Conservation (phyloP, 805 yeast species). For the Brettanomyces anomalus region DNA sequence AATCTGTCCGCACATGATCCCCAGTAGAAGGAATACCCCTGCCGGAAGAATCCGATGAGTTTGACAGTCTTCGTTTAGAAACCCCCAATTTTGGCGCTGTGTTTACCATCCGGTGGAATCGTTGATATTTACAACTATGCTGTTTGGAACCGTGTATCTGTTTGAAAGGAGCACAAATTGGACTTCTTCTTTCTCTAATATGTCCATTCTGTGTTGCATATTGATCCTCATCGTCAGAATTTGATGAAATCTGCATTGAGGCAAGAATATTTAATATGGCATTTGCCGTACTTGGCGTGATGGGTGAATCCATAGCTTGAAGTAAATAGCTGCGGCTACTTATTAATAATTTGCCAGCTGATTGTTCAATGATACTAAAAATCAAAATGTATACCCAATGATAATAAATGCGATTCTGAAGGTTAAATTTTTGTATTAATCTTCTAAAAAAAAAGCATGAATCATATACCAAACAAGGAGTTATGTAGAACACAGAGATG, state of each 20-base stretch:
- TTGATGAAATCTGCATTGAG: conserved; percentile 1
- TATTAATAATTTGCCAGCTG: no score
- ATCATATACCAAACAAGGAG: no score
- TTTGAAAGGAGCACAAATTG: neutral
- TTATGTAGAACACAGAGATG: no score
- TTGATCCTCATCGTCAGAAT: neutral
- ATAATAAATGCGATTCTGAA: no score
- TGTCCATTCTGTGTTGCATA: neutral
- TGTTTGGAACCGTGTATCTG: neutral
- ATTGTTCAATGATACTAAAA: no score
- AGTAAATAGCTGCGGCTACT: no score
- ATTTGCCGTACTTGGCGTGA: conserved; percentile 2
- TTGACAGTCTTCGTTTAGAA: conserved; percentile 15
- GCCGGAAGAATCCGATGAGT: conserved; percentile 6
- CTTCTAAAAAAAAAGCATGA: no score
- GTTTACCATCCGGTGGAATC: conserved; percentile 5
- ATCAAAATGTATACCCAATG: neutral
- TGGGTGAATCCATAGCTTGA: neutral
- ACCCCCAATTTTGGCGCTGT: conserved; percentile 10
- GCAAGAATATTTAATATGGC: conserved; percentile 4
- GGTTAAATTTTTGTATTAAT: no score
- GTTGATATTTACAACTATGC: neutral
- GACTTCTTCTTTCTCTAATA: neutral
- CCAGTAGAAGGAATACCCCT: neutral
- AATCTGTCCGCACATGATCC: neutral